Percentiles rank a stretch among this genome's conserved stretches.
Evolutionary conservation across 2,329 filamentous ascomycete genomes (phyloP).

Genomic region (Calonectria leucothoes): DNA sequence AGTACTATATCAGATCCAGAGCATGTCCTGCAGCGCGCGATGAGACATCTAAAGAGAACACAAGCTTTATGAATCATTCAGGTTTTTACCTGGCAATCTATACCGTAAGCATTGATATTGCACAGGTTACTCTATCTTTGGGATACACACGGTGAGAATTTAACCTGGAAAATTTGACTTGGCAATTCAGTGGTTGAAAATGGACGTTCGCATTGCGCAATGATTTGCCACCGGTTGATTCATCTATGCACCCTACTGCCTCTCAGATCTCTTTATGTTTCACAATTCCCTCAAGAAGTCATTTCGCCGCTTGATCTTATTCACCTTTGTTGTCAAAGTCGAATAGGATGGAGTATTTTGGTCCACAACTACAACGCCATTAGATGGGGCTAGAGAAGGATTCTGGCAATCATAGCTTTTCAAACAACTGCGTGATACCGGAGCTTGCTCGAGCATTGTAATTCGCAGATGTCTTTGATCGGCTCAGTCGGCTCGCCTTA

Average conservation of each 20-base stretch:
- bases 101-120: no score
- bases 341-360: background rate
- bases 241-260: background rate
- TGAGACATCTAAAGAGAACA: no score
- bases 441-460: background rate
- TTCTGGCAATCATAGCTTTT: background rate
- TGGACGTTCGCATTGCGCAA: background rate
- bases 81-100: no score
- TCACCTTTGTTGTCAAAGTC: background rate
- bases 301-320: background rate
- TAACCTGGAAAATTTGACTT: no score
- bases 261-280: background rate
- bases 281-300: background rate
- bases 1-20: no score
- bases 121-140: no score
- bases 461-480: background rate
- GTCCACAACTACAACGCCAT: background rate
- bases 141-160: no score
- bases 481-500: background rate
- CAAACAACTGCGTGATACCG: background rate
- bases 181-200: no score
- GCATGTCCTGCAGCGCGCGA: no score
- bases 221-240: background rate
- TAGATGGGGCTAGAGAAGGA: no score
- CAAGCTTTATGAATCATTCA: no score